Evolutionary conservation across 805 yeast genomes (phyloP), one percentile per base, ranked within the genome.

Genomic region (Cyberlindnera saturnus): DNA sequence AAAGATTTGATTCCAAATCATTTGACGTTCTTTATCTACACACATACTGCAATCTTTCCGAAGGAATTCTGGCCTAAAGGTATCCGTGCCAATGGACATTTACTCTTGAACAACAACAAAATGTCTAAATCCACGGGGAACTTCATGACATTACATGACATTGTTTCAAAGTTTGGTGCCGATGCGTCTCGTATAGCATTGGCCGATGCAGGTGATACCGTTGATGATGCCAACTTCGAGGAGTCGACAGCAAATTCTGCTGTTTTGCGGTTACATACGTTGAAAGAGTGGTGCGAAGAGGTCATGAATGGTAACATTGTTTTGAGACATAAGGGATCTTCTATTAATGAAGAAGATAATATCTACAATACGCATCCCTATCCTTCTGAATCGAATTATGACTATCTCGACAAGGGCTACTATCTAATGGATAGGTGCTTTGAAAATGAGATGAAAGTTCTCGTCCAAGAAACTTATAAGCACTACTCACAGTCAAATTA

Each of bases 71-170:
- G 98, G 98, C 98, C 98, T 47, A 75, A 67, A 55, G 96, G 96
- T 65, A 76, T 93, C 51, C 82, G 98, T 69, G 85, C 87, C 52
- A 91, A 91, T 59, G 99, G 99, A 52, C 98, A 91, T 63, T 77
- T 93, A 69, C 66, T 91, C 75, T 78, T 93, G 65, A 93, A 91
- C 71, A 91, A 93, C 62, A 93, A 91, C 56, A 91, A 91, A 76
- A 91, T 91, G 99, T 82, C 96, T 41, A 91, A 91, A 66, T 85
- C 96, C 30, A 90, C 98, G 28, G 99, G 99, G 67, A 91, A 91
- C 71, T 91, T 93, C 63, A 74, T 87, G 81, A 91, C 98, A 39
- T 73, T 91, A 63, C 76, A 81, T 56, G 88, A 93, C 64, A 77
- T 84, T 62, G 81, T 82, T 47, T 74, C 79, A 56, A 91, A 91